Base-by-base conservation (phyloP, 139 green algal genomes). In the Coccomyxa sp. region DNA sequence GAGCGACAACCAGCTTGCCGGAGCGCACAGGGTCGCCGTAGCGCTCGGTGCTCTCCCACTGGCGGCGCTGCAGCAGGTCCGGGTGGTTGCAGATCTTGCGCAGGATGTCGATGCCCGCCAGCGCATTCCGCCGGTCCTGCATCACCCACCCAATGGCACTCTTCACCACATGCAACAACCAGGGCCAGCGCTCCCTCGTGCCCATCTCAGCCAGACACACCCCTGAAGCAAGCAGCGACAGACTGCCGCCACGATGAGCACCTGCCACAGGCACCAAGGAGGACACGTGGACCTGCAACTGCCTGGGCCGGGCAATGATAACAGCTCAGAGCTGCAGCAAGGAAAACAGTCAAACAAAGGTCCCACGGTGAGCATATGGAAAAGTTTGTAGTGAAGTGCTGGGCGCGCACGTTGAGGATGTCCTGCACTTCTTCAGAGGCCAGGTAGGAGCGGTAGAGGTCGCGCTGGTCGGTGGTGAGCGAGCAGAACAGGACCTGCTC, bases 41-140 rank as follows among this genome's bases (percentile, higher is more conserved):
- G 58, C 90, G 88, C 25, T 88, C 60, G 15, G 79, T 76, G 16
- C 68, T 85, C 79, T 94, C 89, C 79, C 80, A 90, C 59, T 86
- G 82, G 30, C 83, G 82, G 1, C 93, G 83, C 86, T 98, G 90
- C 81, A 99, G 89, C 77, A 99, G 92, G 87, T 99, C 97, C 1
- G 97, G 95, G 87, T 99, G 97, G 90, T 99, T 99, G 92, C 95
- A 99, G 82, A 99, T 97, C 87, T 99, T 99, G 76, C 94, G 90
- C 89, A 99, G 88, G 71, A 98, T 92, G 88, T 98, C 96, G 68
- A 99, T 98, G 82, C 95, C 97, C 21, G 91, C 92, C 32, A 99
- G 91, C 28, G 94, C 92, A 51, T 96, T 88, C 57, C 86, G 27
- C 57, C 71, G 58, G 27, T 81, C 74, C 71, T 82, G 79, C 31